phyloP scores from a whole-genome alignment of 306 rosid species.

The Pterocarpus santalinus region DNA sequence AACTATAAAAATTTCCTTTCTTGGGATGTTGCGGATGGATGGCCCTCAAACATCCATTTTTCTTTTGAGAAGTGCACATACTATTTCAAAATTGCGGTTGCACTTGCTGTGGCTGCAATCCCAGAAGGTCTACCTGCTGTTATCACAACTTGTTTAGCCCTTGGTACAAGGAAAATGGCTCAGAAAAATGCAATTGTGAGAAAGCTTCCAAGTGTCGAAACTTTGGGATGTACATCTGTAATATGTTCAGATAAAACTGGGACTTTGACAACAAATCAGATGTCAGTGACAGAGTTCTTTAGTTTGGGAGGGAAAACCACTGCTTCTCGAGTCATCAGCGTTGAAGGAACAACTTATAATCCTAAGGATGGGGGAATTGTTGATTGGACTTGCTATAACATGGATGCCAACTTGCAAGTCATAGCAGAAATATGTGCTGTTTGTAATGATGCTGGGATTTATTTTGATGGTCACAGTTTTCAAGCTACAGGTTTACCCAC shows the following conservation, averaged over 20 bases:
- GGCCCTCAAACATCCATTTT: conserved; percentile 73
- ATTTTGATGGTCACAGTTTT: conserved; percentile 74
- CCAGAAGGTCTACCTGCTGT: conserved; percentile 98
- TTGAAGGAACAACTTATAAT: conserved; percentile 90
- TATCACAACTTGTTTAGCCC: conserved; percentile 89
- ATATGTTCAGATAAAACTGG: conserved; percentile 94
- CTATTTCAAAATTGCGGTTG: conserved; percentile 88
- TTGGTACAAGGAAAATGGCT: conserved; percentile 92
- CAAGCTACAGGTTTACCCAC: conserved; percentile 92
- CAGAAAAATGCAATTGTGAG: conserved; percentile 87
- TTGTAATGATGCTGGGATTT: conserved; percentile 90
- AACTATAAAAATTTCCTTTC: conserved; percentile 85
- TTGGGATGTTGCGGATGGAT: conserved; percentile 83
- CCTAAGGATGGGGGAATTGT: conserved; percentile 85
- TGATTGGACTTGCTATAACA: conserved; percentile 87
- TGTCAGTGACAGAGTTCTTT: conserved; percentile 88
- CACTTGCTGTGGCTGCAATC: conserved; percentile 93
- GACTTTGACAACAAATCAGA: conserved; percentile 88
- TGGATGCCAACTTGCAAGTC: conserved; percentile 86
- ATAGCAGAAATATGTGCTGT: conserved; percentile 85
- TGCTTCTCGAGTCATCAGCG: conserved; percentile 67
- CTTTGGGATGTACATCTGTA: conserved; percentile 90
- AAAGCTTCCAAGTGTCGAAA: conserved; percentile 92
- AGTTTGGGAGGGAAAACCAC: conserved; percentile 86
- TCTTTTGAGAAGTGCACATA: conserved; percentile 90